These are phyloP conservation scores for Solanum tacnaense DNA, from an alignment of 257 asterid species.

Conservation along the genomic window DNA sequence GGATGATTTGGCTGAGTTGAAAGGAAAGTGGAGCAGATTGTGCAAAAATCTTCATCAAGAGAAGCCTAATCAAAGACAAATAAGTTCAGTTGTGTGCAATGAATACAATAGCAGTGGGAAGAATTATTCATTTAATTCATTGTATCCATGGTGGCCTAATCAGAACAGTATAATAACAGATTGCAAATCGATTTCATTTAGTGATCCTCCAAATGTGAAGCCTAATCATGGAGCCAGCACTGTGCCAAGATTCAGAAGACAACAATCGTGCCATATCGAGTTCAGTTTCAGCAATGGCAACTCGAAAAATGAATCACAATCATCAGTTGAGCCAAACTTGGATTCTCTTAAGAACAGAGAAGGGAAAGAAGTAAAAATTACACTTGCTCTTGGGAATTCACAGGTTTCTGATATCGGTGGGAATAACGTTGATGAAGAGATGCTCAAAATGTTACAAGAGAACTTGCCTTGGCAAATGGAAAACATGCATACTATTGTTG, in stretches of 20 bases:
- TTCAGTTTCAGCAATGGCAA: slow-evolving; percentile 44
- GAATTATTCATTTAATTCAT: slow-evolving; percentile 18
- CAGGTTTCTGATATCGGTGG: slow-evolving; percentile 6
- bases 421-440: background rate
- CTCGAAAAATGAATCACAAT: slow-evolving; percentile 9
- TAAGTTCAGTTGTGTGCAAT: slow-evolving; percentile 10
- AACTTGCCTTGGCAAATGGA: slow-evolving; percentile 74
- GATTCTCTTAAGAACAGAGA: slow-evolving; percentile 49
- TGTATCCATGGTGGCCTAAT: slow-evolving; percentile 34
- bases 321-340: slow-evolving; percentile 26
- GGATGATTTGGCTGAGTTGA: slow-evolving; percentile 48
- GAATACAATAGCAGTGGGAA: slow-evolving; percentile 26
- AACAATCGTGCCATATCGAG: slow-evolving; percentile 67
- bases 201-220: slow-evolving; percentile 24
- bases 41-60: slow-evolving; percentile 54
- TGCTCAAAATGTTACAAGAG: slow-evolving; percentile 26
- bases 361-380: slow-evolving; percentile 50
- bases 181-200: slow-evolving; percentile 39
- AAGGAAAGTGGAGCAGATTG: slow-evolving; percentile 59
- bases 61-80: slow-evolving; percentile 17
- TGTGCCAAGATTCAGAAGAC: slow-evolving; percentile 64
- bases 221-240: slow-evolving; percentile 21
- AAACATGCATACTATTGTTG: slow-evolving; percentile 26
- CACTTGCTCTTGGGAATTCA: slow-evolving; percentile 63
- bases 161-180: slow-evolving; percentile 25